Conservation (phyloP, 202 grass and related monocot species). For the Schoenoplectus tabernaemontani region DNA sequence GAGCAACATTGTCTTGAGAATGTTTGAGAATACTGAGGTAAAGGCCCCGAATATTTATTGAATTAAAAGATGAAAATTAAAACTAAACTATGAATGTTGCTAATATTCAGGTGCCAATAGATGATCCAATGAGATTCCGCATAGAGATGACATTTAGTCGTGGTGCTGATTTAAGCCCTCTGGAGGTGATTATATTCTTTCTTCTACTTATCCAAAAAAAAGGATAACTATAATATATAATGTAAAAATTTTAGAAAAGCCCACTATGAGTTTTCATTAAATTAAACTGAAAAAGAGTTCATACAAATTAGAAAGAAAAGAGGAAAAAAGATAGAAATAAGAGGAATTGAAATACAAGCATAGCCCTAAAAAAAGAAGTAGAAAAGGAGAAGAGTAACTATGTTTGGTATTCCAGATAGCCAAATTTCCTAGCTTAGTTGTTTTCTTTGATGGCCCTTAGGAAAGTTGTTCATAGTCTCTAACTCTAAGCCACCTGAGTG, state of each 20-base stretch:
- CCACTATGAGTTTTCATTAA: too few relatives aligned
- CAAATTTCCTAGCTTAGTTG: background rate
- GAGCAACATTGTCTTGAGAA: constrained; percentile 86
- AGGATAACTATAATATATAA: background rate
- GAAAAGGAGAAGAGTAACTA: background rate
- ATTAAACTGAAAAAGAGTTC: too few relatives aligned
- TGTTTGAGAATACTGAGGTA: constrained; percentile 98
- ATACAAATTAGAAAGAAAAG: too few relatives aligned
- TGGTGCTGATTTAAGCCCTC: constrained; percentile 78
- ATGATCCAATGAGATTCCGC: constrained; percentile 89
- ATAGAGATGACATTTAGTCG: constrained; percentile 96
- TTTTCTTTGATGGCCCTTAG: background rate
- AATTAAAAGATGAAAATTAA: background rate
- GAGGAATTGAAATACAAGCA: too few relatives aligned
- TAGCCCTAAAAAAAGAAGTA: background rate
- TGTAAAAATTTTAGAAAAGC: too few relatives aligned
- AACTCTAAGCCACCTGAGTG: background rate
- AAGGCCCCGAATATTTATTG: constrained; percentile 8
- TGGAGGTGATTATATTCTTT: constrained; percentile 47
- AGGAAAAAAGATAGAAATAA: too few relatives aligned
- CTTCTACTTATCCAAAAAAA: constrained; percentile 1
- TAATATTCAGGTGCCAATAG: constrained; percentile 52
- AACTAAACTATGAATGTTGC: constrained; percentile 14
- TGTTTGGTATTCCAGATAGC: background rate
- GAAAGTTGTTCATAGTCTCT: background rate